These are phyloP conservation scores for Danielozyma ontarioensis DNA, from an alignment of 805 yeast species.

Conservation along the genomic window DNA sequence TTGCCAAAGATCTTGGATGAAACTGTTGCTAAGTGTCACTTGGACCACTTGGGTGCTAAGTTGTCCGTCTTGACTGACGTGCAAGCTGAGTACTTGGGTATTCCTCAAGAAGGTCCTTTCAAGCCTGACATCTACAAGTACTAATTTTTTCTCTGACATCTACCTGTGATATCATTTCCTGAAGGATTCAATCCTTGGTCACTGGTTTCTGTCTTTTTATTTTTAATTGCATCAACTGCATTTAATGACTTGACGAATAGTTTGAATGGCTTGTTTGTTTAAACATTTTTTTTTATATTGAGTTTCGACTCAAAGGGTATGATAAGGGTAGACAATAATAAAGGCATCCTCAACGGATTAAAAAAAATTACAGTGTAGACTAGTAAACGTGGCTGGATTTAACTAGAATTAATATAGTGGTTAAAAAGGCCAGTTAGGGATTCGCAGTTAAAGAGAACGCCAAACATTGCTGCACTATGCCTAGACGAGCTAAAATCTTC, in stretches of 20 bases:
- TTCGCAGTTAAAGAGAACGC: no score
- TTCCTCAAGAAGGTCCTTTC: constrained; percentile 93
- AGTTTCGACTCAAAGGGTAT: no score
- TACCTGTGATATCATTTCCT: constrained; percentile 1
- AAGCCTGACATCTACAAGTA: constrained; percentile 98
- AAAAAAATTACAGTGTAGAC: no score
- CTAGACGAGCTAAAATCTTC: no score
- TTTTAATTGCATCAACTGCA: constrained; percentile 44
- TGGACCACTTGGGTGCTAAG: constrained; percentile 88
- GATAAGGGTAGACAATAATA: constrained; percentile 21
- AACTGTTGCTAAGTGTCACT: constrained; percentile 96
- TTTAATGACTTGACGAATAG: constrained; percentile 23
- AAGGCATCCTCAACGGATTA: constrained; percentile 40
- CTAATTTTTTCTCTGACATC: constrained; percentile 34
- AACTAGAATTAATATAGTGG: no score
- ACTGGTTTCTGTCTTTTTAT: constrained; percentile 8
- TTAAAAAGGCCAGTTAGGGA: no score
- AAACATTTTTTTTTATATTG: constrained; percentile 15
- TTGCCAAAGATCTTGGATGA: constrained; percentile 98
- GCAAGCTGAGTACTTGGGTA: constrained; percentile 92
- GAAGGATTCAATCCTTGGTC: constrained; percentile 3
- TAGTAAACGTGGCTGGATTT: no score
- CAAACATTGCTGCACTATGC: no score
- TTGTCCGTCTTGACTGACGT: constrained; percentile 68
- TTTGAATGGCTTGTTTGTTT: constrained; percentile 8